Base-by-base conservation (phyloP, 1,139 yeast species). In the Yamadazyma kanchanaburiensis region DNA sequence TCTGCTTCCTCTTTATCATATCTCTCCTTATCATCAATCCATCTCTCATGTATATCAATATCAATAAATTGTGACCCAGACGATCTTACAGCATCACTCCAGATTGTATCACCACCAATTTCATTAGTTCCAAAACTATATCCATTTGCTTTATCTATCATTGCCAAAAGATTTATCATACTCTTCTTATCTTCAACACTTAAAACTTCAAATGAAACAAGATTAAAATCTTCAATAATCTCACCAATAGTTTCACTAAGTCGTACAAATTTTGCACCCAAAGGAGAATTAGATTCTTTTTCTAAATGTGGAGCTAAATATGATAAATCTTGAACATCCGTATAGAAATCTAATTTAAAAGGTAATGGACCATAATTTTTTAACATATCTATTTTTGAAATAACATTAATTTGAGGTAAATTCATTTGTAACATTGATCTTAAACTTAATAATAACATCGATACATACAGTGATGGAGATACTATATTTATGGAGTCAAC, bases 1-100 rank as follows among this genome's bases (percentile, higher is more conserved):
- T 69, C 69, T 25, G 60, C 67, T 45, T 79, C 89, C 28, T 58
- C 39, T 30, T 70, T 67, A 42, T 91, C 97, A 53, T 84, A 88
- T 30, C 63, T 64, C 22, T 76, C 83, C 51, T 89, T 91, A 42
- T 79, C 70, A 34, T 87, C 96, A 9, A 94, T 75, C 99, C 99
- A 94, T 39, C 99, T 67, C 44, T 94, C 98, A 45, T 94, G 98
- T 5, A 88, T 75, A 51, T 89, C 96, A 5, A 80, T 66, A 12
- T 60, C 64, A 3, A 71, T 75, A 0, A 70, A 66, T 31, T 63
- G 57, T 2, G 35, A 30, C 2, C 88, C 85, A 5, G 80, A 77
- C 45, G 85, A 91, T 39, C 98, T 70, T 1, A 91, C 74, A 0
- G 96, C 96, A 45, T 89, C 96, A 11, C 89, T 84, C 98, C 98